Evolutionary conservation across 23 red algal species (phyloP).

Genomic region (Cyanidioschyzon merolae): DNA sequence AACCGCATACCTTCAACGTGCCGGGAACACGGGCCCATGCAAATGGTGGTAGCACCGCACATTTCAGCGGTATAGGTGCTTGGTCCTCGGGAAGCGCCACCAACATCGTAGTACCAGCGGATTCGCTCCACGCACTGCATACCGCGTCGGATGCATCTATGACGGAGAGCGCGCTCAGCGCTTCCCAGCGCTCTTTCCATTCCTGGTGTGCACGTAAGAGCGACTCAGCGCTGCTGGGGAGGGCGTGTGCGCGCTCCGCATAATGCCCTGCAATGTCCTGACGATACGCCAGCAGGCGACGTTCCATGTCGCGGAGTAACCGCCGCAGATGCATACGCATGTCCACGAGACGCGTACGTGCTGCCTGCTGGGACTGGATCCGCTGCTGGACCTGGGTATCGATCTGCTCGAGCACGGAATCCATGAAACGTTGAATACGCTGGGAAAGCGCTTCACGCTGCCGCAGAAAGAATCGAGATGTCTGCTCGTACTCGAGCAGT

Average conservation of each 20-base stretch:
- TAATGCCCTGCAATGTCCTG: neutral
- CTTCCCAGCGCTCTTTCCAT: neutral
- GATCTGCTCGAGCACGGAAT: neutral
- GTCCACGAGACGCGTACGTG: neutral
- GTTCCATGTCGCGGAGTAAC: neutral
- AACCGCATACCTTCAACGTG: neutral
- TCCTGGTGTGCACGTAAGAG: neutral
- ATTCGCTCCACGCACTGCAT: neutral
- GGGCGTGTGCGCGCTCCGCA: neutral
- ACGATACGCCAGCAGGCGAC: neutral
- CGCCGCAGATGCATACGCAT: neutral
- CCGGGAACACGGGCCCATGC: neutral
- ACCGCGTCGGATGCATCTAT: neutral
- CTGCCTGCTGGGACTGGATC: neutral
- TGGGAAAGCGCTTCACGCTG: neutral
- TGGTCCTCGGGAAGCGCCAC: neutral
- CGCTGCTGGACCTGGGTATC: neutral
- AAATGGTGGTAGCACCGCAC: neutral
- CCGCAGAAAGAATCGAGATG: neutral
- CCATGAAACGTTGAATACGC: neutral
- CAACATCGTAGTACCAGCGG: neutral
- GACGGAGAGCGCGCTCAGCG: neutral
- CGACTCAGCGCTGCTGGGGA: neutral
- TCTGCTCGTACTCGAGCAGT: neutral
- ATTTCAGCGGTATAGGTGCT: neutral